phyloP scores from a whole-genome alignment of 768 basidiomycete species.

The Phylloporus rhodoxanthus region DNA sequence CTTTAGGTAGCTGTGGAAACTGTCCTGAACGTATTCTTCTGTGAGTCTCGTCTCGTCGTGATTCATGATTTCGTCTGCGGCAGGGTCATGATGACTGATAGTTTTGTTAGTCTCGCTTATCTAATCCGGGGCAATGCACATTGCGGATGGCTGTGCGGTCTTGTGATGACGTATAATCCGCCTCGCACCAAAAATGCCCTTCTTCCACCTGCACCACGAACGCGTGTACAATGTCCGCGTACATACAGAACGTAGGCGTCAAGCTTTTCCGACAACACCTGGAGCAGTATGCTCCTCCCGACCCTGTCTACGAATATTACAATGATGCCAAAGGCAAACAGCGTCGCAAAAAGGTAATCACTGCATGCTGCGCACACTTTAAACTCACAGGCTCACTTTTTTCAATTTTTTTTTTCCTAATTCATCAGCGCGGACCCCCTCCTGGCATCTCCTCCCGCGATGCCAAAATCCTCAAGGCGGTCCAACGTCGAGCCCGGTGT shows the following conservation, averaged over 20 bases:
- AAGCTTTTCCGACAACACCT: constrained; percentile 62
- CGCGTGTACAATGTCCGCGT: constrained; percentile 18
- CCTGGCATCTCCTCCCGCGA: constrained; percentile 75
- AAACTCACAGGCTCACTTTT: no score
- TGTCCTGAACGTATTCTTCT: constrained; percentile 65
- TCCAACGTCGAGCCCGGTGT: constrained; percentile 73
- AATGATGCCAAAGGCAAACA: constrained; percentile 26
- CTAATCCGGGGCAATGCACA: background rate
- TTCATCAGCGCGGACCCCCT: constrained; percentile 56
- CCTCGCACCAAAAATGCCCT: background rate
- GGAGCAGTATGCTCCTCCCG: constrained; percentile 59
- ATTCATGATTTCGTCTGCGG: background rate
- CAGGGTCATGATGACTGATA: background rate
- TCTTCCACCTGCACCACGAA: background rate
- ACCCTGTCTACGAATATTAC: constrained; percentile 61
- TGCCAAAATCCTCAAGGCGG: constrained; percentile 62
- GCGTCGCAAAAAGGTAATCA: constrained; percentile 32
- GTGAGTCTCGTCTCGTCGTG: constrained; percentile 39
- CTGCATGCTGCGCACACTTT: constrained; percentile 33
- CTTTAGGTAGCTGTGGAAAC: constrained; percentile 78
- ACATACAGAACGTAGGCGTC: constrained; percentile 43
- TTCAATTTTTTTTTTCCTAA: constrained; percentile 12
- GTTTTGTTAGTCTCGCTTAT: constrained; percentile 1
- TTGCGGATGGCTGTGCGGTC: background rate
- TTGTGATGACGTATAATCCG: constrained; percentile 13